A percentile compares a stretch with the other conserved stretches of the same genome.
phyloP scores from a whole-genome alignment of 768 basidiomycete species.

The Polyporus arcularius region DNA sequence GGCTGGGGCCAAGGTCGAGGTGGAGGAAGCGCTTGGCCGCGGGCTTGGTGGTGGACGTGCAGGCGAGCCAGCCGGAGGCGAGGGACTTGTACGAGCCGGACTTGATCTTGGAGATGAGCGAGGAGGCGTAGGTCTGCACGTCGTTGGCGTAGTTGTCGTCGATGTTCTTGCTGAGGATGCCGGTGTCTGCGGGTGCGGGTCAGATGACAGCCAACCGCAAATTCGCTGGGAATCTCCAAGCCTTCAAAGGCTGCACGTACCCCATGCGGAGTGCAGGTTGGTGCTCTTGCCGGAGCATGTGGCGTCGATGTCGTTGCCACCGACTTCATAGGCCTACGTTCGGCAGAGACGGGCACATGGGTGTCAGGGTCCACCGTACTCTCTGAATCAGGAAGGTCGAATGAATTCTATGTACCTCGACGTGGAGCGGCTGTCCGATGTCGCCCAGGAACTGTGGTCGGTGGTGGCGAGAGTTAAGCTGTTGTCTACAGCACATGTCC shows the following conservation, averaged over 20 bases:
- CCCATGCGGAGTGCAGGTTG: slow-evolving; percentile 29
- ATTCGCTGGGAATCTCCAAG: no score
- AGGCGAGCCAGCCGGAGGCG: slow-evolving; percentile 29
- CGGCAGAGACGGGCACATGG: no score
- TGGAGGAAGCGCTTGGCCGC: slow-evolving; percentile 29
- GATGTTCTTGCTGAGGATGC: slow-evolving; percentile 29
- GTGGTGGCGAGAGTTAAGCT: neutral
- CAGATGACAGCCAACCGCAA: no score
- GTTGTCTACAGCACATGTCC: slow-evolving; percentile 33
- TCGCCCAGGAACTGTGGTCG: slow-evolving; percentile 28
- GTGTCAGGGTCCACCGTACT: neutral
- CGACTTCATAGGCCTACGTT: slow-evolving; percentile 25
- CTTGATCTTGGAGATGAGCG: slow-evolving; percentile 37
- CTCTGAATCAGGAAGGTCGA: neutral
- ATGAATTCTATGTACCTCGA: slow-evolving; percentile 20
- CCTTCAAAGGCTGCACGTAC: neutral
- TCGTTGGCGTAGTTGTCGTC: slow-evolving; percentile 25
- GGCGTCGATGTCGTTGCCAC: slow-evolving; percentile 31
- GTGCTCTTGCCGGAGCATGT: slow-evolving; percentile 26
- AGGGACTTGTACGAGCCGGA: slow-evolving; percentile 28
- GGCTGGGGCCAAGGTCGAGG: slow-evolving; percentile 22
- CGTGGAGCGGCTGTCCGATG: slow-evolving; percentile 31
- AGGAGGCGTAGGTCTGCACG: slow-evolving; percentile 22
- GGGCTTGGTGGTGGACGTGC: slow-evolving; percentile 29
- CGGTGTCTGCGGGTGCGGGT: slow-evolving; percentile 21